Evolutionary conservation across 2,329 filamentous ascomycete species (phyloP).

Genomic region (Exophiala dermatitidis): DNA sequence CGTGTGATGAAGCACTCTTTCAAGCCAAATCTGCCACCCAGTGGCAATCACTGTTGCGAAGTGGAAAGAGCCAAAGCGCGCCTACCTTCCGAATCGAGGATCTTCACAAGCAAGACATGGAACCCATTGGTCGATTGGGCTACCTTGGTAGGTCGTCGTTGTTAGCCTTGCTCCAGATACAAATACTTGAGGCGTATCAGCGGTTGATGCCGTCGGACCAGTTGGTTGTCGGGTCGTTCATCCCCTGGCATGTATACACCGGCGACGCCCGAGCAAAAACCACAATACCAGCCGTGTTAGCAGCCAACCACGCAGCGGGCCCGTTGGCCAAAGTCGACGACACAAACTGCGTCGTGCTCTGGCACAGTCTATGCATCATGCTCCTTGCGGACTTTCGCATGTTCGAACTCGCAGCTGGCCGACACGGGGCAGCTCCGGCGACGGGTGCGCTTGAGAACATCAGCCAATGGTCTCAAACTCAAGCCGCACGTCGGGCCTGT

Average conservation of each 20-base stretch:
- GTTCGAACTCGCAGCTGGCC: constrained; percentile 48
- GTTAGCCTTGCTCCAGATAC: constrained; percentile 37
- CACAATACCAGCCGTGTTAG: constrained; percentile 17
- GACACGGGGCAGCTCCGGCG: constrained; percentile 42
- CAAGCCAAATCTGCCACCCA: constrained; percentile 35
- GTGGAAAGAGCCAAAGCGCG: constrained; percentile 33
- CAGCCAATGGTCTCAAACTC: constrained; percentile 45
- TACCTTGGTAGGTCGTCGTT: constrained; percentile 25
- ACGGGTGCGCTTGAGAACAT: constrained; percentile 46
- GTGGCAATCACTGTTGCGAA: constrained; percentile 35
- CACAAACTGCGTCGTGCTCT: constrained; percentile 45
- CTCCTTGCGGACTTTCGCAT: constrained; percentile 47
- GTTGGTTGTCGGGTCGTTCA: constrained; percentile 35
- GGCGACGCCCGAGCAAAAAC: constrained; percentile 42
- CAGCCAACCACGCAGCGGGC: constrained; percentile 13
- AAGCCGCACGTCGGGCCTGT: constrained; percentile 44
- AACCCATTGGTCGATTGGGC: constrained; percentile 35
- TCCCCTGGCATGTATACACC: constrained; percentile 42
- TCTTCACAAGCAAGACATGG: constrained; percentile 29
- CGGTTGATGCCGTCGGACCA: constrained; percentile 35
- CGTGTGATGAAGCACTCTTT: constrained; percentile 42
- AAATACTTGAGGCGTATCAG: constrained; percentile 39
- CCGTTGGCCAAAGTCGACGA: constrained; percentile 27
- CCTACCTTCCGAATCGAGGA: constrained; percentile 31
- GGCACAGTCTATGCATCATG: constrained; percentile 49